A percentile compares a stretch with the other conserved stretches of the same genome.
Conservation (phyloP, 805 yeast species). For the Zygosaccharomyces bailii region DNA sequence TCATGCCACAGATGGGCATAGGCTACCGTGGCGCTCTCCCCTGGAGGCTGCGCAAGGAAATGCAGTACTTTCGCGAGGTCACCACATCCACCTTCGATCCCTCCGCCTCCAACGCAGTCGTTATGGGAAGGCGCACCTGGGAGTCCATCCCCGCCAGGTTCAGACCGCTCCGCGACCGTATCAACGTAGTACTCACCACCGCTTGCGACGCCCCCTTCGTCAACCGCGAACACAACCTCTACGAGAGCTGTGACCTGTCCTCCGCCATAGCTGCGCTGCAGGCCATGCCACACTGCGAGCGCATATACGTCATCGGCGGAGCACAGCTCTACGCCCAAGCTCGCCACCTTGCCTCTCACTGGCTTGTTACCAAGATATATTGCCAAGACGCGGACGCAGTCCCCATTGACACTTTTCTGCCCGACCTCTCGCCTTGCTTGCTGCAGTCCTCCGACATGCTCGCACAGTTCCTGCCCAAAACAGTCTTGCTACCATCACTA, state of each 20-base stretch:
- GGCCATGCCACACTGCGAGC: slow-evolving; percentile 40
- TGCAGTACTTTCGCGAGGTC: slow-evolving; percentile 76
- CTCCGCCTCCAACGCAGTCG: slow-evolving; percentile 62
- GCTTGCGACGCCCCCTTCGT: not conserved
- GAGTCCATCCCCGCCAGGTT: slow-evolving; percentile 83
- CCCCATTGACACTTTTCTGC: slow-evolving; percentile 60
- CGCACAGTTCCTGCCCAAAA: slow-evolving; percentile 33
- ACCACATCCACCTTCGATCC: slow-evolving; percentile 48
- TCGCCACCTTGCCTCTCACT: slow-evolving; percentile 44
- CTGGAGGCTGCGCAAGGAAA: slow-evolving; percentile 81
- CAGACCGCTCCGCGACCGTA: slow-evolving; percentile 73
- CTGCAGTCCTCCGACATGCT: slow-evolving; percentile 34
- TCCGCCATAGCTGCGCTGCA: slow-evolving; percentile 40
- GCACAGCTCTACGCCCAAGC: slow-evolving; percentile 74
- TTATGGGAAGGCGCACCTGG: slow-evolving; percentile 98
- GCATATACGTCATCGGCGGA: slow-evolving; percentile 87
- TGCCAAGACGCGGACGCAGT: slow-evolving; percentile 25
- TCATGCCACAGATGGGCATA: slow-evolving; percentile 76
- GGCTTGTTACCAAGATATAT: slow-evolving; percentile 68
- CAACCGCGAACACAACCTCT: slow-evolving; percentile 22
- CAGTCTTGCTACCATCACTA: slow-evolving; percentile 36
- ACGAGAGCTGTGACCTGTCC: slow-evolving; percentile 42
- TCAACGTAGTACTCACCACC: slow-evolving; percentile 68
- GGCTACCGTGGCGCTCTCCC: slow-evolving; percentile 81
- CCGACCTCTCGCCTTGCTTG: slow-evolving; percentile 29